Base-by-base conservation (phyloP, 768 basidiomycete species). In the Russula brevipes region DNA sequence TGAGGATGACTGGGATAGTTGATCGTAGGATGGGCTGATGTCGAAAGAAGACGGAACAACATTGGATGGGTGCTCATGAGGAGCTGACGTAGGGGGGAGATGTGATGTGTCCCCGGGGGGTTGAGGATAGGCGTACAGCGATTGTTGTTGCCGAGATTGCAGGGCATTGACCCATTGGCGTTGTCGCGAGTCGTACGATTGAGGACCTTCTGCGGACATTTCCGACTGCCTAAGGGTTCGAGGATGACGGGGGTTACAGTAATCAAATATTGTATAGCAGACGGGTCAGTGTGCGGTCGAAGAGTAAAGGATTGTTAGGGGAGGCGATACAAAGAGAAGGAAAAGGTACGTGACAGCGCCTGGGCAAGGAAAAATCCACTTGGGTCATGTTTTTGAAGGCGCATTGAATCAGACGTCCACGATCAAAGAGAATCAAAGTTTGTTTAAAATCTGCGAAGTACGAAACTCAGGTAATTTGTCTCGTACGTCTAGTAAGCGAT, bases 1-100 rank as follows among this genome's bases (percentile, higher is more conserved):
- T 31, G 63, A 45, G 47, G 63, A 60, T 4, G 63, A 33, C 12
- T 44, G 63, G 19, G 63, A 38, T 17, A 64, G 46, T 2, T 50
- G 59, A 42, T 59, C 38, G 54, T 60, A 64, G 16, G 59, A 42
- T 17, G 63, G 39, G 35, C 46, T 45, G 55, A 54, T 59, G 24
- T 44, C 36, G 59, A 50, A 64, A 30, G 63, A 64, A 16, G 63
- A 57, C 30, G 35, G n/a, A 14, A 31, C 19, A 17, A 38, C 24
- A 31, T 60, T 33, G 41, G 63, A 33, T 19, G 58, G 11, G 17
- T 33, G 53, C 14, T 51, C 47, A 9, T 54, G 58, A 45, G 53
- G 44, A 14, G 7, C 19, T 38, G 52, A 16, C 14, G 33, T 5
- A 36, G 53, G 24, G 39, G 17, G 35, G 42, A 50, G 38, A 45